These are phyloP conservation scores for Salvia rosmarinus DNA, from an alignment of 257 asterid genomes.

Conservation along the genomic window DNA sequence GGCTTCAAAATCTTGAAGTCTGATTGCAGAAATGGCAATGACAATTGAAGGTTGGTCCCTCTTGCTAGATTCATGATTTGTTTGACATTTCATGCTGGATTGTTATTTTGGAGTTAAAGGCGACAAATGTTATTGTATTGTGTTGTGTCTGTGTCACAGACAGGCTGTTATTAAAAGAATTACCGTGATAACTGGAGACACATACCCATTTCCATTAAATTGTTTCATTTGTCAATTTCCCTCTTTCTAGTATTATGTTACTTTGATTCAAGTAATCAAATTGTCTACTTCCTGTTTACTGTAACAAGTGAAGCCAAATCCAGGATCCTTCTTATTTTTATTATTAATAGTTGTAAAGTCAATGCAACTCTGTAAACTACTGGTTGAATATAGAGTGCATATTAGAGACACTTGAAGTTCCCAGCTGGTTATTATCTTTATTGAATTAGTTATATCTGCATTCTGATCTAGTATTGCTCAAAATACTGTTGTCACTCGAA, in stretches of 20 bases:
- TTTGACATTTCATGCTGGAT: constrained; percentile 15
- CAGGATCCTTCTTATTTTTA: background rate
- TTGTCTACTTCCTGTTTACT: background rate
- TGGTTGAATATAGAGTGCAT: background rate
- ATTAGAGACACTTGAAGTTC: background rate
- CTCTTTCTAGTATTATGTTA: background rate
- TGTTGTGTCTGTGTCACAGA: background rate
- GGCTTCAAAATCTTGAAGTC: constrained; percentile 25
- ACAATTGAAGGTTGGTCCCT: constrained; percentile 69
- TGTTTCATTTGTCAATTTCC: background rate
- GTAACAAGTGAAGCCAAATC: background rate
- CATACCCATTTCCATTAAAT: background rate
- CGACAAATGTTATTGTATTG: background rate
- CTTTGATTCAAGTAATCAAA: background rate
- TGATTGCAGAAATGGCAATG: constrained; percentile 66
- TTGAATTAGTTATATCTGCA: background rate
- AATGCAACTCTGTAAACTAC: background rate
- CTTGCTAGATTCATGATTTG: background rate
- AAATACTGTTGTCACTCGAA: background rate
- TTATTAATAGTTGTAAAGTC: constrained; percentile 2
- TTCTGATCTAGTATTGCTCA: background rate
- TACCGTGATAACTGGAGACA: background rate
- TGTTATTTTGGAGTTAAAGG: constrained; percentile 6
- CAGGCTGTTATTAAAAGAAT: background rate
- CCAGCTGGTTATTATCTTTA: background rate